These are phyloP conservation scores for Cutaneotrichosporon cyanovorans DNA, from an alignment of 1,284 basidiomycete genomes.

Conservation along the genomic window DNA sequence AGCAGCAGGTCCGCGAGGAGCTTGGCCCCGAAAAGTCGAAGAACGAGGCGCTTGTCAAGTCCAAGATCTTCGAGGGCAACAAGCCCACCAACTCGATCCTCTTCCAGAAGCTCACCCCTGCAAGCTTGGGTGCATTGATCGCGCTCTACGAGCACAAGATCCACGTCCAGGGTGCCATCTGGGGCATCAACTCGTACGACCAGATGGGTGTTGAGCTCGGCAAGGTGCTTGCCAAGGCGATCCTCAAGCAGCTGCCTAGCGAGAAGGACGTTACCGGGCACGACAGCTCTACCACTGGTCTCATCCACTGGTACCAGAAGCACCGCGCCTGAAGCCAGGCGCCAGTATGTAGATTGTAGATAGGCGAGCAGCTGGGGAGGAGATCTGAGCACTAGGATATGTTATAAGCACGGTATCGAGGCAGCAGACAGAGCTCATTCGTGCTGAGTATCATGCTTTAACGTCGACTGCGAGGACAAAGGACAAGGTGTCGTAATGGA, in stretches of 20 bases:
- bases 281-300: slow-evolving; percentile 87
- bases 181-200: slow-evolving; percentile 94
- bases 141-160: slow-evolving; percentile 83
- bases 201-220: slow-evolving; percentile 83
- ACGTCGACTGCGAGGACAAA: too few relatives aligned
- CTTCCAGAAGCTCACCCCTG: slow-evolving; percentile 86
- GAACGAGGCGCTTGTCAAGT: slow-evolving; percentile 81
- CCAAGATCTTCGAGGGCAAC: slow-evolving; percentile 97
- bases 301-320: slow-evolving; percentile 91
- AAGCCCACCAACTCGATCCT: slow-evolving; percentile 93
- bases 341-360: background rate
- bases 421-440: too few relatives aligned
- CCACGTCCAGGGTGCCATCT: slow-evolving; percentile 91
- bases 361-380: background rate
- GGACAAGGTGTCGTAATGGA: too few relatives aligned
- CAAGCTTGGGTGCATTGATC: slow-evolving; percentile 62
- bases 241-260: slow-evolving; percentile 74
- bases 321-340: slow-evolving; percentile 49
- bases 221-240: slow-evolving; percentile 89
- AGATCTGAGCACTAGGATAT: too few relatives aligned
- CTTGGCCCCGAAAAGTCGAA: slow-evolving; percentile 62
- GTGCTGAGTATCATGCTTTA: too few relatives aligned
- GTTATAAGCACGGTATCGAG: too few relatives aligned
- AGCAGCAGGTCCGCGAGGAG: slow-evolving; percentile 77
- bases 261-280: slow-evolving; percentile 81